phyloP scores from a whole-genome alignment of 306 rosid genomes.

The Vigna radiata region DNA sequence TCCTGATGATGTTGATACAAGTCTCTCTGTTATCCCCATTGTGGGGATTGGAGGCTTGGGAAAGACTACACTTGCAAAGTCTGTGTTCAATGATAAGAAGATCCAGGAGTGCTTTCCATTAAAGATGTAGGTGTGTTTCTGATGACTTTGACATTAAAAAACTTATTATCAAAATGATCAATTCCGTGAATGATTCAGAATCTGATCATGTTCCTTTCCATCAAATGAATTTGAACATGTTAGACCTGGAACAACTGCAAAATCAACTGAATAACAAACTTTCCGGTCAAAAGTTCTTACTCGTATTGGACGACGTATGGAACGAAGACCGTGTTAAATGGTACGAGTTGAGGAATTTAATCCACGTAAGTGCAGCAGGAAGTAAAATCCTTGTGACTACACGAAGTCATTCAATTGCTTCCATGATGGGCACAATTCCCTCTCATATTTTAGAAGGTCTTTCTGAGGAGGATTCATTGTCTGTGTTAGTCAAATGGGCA shows the following conservation, averaged over 20 bases:
- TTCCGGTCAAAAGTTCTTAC: slow-evolving; percentile 34
- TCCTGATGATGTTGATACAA: too few relatives aligned
- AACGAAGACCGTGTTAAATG: slow-evolving; percentile 18
- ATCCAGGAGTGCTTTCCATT: too few relatives aligned
- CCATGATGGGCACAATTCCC: slow-evolving; percentile 20
- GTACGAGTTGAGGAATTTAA: not conserved
- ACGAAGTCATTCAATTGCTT: slow-evolving; percentile 7
- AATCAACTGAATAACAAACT: not conserved
- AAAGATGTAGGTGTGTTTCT: slow-evolving; percentile 38
- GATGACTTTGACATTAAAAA: slow-evolving; percentile 23
- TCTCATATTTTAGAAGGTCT: not conserved
- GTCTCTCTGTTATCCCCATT: too few relatives aligned
- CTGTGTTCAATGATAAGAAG: too few relatives aligned
- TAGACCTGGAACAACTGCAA: not conserved
- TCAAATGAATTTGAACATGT: not conserved
- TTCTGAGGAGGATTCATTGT: not conserved
- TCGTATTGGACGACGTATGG: slow-evolving; percentile 38
- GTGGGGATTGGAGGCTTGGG: too few relatives aligned
- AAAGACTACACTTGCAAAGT: too few relatives aligned
- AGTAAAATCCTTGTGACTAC: slow-evolving; percentile 39
- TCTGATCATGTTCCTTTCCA: not conserved
- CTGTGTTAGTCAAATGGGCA: slow-evolving; percentile 45
- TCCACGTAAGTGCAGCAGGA: not conserved
- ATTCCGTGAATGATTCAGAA: not conserved
- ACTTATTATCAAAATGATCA: slow-evolving; percentile 9